A percentile compares a stretch with the other conserved stretches of the same genome.
phyloP scores from a whole-genome alignment of 805 yeast species.

The Phaffomyces antillensis region DNA sequence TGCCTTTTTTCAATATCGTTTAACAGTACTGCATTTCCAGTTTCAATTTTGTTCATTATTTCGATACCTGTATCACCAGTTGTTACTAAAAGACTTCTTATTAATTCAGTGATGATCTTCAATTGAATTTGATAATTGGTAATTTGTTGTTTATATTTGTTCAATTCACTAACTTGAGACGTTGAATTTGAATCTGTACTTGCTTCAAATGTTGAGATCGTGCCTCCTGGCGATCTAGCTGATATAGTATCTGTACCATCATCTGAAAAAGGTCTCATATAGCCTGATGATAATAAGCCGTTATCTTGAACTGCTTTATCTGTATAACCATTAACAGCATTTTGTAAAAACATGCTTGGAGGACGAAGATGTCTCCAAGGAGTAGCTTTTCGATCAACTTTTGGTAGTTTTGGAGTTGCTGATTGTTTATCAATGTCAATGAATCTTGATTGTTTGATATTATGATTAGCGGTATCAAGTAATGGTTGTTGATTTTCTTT shows the following conservation, averaged over 20 bases:
- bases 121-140: conserved; percentile 34
- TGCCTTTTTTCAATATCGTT: conserved; percentile 9
- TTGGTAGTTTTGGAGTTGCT: conserved; percentile 25
- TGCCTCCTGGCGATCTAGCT: conserved; percentile 10
- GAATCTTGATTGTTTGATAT: conserved; percentile 7
- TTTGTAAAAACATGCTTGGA: conserved; percentile 11
- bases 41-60: conserved; percentile 16
- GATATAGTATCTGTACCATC: not conserved
- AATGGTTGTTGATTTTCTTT: no score
- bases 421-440: conserved; percentile 23
- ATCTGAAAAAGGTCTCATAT: conserved; percentile 20
- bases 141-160: conserved; percentile 33
- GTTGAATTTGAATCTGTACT: conserved; percentile 10
- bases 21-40: conserved; percentile 15
- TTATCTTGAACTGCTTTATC: not conserved
- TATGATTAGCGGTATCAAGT: no score
- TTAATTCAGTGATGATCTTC: conserved; percentile 26
- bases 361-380: conserved; percentile 30
- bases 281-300: conserved; percentile 9
- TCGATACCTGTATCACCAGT: conserved; percentile 18
- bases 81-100: conserved; percentile 14
- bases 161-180: conserved; percentile 24
- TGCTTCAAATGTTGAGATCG: conserved; percentile 17
- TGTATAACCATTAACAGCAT: conserved; percentile 3
- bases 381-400: conserved; percentile 27